Percentiles rank a stretch among this genome's conserved stretches.
phyloP scores from a whole-genome alignment of 768 basidiomycete genomes.

The Boletus reticuloceps region DNA sequence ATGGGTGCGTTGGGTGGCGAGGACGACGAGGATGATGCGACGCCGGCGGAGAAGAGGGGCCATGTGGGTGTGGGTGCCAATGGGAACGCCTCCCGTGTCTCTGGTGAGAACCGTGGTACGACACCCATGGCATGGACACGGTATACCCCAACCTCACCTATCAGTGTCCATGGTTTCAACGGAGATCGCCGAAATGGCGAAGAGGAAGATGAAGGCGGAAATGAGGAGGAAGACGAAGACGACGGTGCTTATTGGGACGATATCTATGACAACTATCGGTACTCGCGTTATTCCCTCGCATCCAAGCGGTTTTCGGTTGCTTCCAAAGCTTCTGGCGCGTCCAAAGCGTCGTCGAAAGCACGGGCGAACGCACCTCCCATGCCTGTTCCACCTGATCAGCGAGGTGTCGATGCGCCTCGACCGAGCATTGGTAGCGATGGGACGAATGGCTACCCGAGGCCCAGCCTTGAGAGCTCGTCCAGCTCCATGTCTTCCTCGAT shows the following conservation, averaged over 20 bases:
- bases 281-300: conserved; percentile 58
- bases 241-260: conserved; percentile 61
- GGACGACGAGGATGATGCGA: conserved; percentile 16
- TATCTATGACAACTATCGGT: conserved; percentile 80
- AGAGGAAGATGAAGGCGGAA: conserved; percentile 6
- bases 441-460: conserved; percentile 13
- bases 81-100: background rate
- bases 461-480: conserved; percentile 27
- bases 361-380: conserved; percentile 26
- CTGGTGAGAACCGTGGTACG: conserved; percentile 1
- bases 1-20: conserved; percentile 47
- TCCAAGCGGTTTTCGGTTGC: conserved; percentile 23
- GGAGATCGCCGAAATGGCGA: background rate
- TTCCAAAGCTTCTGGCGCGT: conserved; percentile 23
- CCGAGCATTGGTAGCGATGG: conserved; percentile 24
- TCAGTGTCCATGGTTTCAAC: conserved; percentile 1
- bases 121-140: conserved; percentile 28
- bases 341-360: conserved; percentile 26
- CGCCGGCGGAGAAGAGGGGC: conserved; percentile 2
- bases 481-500: conserved; percentile 14
- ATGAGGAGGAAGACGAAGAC: conserved; percentile 25
- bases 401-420: conserved; percentile 12
- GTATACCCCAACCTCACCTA: conserved; percentile 27
- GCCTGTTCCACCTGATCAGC: conserved; percentile 24
- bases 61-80: conserved; percentile 1